Evolutionary conservation across 2,329 filamentous ascomycete genomes (phyloP), one percentile per base, ranked within the genome.

Genomic region (Fusarium nematophilum): DNA sequence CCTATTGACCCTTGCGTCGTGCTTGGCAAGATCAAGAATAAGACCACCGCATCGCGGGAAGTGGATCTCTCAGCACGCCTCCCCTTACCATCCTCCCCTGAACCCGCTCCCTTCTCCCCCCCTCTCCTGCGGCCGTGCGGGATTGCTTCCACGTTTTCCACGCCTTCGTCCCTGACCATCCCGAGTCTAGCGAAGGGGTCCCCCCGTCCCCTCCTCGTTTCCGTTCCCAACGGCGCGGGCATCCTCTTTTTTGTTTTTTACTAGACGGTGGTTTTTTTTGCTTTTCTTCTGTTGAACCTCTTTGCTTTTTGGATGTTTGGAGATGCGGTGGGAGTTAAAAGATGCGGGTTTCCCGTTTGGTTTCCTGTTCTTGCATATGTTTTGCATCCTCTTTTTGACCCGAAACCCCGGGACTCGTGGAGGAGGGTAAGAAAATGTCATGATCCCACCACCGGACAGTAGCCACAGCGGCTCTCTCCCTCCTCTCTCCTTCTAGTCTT

Each of bases 1-100:
- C 14, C 9, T n/a, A 40, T 40, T 23, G 25, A 58, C n/a, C n/a
- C n/a, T n/a, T n/a, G n/a, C n/a, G n/a, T n/a, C n/a, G n/a, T 36
- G 34, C 59, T 48, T 57, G 60, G 50, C 61, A 61, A n/a, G 46
- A 63, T 64, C 43, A 64, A 61, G 31, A 61, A 64, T 63, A 48
- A 63, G 46, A 42, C 60, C 59, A 63, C 39, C 45, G 26, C 43
- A 57, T 44, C 46, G 59, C 37, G 51, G 59, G 25, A 52, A 46
- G 60, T 63, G 60, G 60, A 61, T 18, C 47, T 33, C 29, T 62
- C 10, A 50, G 54, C 54, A 59, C 48, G 27, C 37, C 47, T n/a
- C n/a, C n/a, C n/a, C n/a, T n/a, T n/a, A n/a, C n/a, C n/a, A n/a
- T n/a, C n/a, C n/a, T n/a, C n/a, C n/a, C 42, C 40, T 37, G 36